These are phyloP conservation scores for Calonectria pauciramosa DNA, from an alignment of 2,329 filamentous ascomycete genomes.

Conservation along the genomic window DNA sequence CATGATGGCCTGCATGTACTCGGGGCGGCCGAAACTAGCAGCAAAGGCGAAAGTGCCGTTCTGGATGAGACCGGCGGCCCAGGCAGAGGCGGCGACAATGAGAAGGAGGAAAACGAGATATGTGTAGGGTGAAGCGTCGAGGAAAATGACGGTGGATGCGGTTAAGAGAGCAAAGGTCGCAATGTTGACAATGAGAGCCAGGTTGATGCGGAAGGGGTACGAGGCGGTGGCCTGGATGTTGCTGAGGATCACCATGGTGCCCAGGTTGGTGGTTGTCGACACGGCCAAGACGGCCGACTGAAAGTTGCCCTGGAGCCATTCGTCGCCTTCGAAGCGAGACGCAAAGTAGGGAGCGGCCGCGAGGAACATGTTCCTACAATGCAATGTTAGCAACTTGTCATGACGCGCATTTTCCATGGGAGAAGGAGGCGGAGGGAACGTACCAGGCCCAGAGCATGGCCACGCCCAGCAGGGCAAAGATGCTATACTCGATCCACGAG, in stretches of 20 bases:
- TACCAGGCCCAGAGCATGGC: constrained; percentile 99
- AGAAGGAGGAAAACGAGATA: constrained; percentile 88
- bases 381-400: not conserved
- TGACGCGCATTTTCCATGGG: not conserved
- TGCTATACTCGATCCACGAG: constrained; percentile 87
- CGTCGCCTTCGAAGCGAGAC: constrained; percentile 78
- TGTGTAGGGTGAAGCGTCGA: constrained; percentile 68
- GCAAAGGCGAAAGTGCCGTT: constrained; percentile 96
- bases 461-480: constrained; percentile 88
- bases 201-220: constrained; percentile 88
- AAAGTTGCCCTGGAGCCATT: constrained; percentile 84
- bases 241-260: constrained; percentile 81
- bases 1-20: constrained; percentile 98
- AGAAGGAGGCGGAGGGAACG: constrained; percentile 43
- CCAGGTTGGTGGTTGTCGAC: constrained; percentile 86
- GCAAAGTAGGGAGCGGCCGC: constrained; percentile 96
- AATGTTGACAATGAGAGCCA: constrained; percentile 83
- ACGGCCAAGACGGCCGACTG: constrained; percentile 91
- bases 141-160: constrained; percentile 80
- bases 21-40: constrained; percentile 83
- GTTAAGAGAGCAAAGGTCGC: constrained; percentile 82
- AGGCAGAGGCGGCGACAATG: constrained; percentile 84
- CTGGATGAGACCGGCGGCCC: constrained; percentile 88
- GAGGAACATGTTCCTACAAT: constrained; percentile 93
- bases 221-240: constrained; percentile 86